Percentiles rank a stretch among this genome's conserved stretches.
Evolutionary conservation across 106 monocot species (phyloP).

Genomic region (Apostasia ramifera): DNA sequence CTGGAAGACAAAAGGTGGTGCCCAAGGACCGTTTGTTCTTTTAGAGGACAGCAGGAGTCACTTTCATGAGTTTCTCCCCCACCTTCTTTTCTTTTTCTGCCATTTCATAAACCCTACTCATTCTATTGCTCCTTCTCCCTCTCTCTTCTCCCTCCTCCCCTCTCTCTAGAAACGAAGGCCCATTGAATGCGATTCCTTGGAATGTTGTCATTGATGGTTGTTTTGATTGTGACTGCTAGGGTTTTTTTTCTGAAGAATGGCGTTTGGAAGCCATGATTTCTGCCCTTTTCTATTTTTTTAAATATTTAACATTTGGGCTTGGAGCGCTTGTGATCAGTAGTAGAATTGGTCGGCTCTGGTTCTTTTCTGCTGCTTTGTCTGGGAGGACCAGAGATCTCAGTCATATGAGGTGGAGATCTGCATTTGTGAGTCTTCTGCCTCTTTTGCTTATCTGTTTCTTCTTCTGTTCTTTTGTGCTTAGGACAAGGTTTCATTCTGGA

Average conservation of each 20-base stretch:
- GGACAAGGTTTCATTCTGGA: background rate
- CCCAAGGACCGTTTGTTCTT: background rate
- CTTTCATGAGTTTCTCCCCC: background rate
- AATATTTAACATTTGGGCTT: background rate
- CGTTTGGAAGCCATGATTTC: background rate
- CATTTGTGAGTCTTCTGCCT: conserved; percentile 2
- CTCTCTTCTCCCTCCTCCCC: background rate
- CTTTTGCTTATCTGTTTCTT: background rate
- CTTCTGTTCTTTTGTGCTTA: background rate
- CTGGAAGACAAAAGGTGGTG: conserved; percentile 1
- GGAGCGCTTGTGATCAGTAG: background rate
- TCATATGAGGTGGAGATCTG: conserved; percentile 2
- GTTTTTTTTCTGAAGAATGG: background rate
- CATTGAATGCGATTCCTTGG: background rate
- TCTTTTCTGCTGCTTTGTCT: conserved; percentile 5
- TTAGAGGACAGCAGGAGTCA: background rate
- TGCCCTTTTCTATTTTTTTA: background rate
- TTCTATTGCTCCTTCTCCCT: too few relatives aligned
- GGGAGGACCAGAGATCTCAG: background rate
- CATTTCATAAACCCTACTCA: background rate
- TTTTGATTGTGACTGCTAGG: conserved; percentile 4
- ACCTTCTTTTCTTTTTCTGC: background rate
- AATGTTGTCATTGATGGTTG: conserved; percentile 3
- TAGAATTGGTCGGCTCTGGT: background rate
- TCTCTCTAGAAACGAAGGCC: background rate